phyloP scores from a whole-genome alignment of 768 basidiomycete species.

The Asterophora lycoperdoides region DNA sequence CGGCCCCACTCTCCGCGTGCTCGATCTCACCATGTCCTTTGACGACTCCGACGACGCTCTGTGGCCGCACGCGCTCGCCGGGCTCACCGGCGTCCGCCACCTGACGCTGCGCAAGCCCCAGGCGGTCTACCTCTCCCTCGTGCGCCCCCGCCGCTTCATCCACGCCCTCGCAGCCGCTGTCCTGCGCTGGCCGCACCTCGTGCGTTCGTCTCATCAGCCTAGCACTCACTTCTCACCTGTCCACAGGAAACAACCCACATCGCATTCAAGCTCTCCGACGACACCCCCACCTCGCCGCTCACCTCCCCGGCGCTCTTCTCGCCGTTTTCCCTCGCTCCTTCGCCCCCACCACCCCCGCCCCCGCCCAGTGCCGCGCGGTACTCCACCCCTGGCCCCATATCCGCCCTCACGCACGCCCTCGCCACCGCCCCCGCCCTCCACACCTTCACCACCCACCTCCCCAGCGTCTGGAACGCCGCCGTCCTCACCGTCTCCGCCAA shows the following conservation, averaged over 20 bases:
- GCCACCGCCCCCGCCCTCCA: slow-evolving; percentile 41
- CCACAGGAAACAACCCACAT: slow-evolving; percentile 54
- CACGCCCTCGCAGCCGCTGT: slow-evolving; percentile 43
- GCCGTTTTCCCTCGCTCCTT: slow-evolving; percentile 9
- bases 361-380: too few species aligned
- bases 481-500: slow-evolving; percentile 49
- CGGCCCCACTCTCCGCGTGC: slow-evolving; percentile 18
- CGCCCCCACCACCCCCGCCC: background rate
- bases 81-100: slow-evolving; percentile 34
- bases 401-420: slow-evolving; percentile 30
- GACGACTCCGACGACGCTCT: slow-evolving; percentile 23
- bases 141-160: slow-evolving; percentile 42
- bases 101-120: slow-evolving; percentile 50
- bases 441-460: slow-evolving; percentile 49
- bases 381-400: slow-evolving; percentile 27
- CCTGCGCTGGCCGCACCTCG: slow-evolving; percentile 40
- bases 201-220: too few species aligned
- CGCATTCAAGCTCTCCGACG: slow-evolving; percentile 54
- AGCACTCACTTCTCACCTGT: too few species aligned
- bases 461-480: slow-evolving; percentile 54
- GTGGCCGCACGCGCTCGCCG: slow-evolving; percentile 39
- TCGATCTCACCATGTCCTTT: slow-evolving; percentile 38
- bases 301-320: slow-evolving; percentile 12
- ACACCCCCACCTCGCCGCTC: slow-evolving; percentile 23
- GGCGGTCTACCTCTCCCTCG: slow-evolving; percentile 52